Evolutionary conservation across 805 yeast genomes (phyloP).

Genomic region (Lipomyces yamanashiensis): DNA sequence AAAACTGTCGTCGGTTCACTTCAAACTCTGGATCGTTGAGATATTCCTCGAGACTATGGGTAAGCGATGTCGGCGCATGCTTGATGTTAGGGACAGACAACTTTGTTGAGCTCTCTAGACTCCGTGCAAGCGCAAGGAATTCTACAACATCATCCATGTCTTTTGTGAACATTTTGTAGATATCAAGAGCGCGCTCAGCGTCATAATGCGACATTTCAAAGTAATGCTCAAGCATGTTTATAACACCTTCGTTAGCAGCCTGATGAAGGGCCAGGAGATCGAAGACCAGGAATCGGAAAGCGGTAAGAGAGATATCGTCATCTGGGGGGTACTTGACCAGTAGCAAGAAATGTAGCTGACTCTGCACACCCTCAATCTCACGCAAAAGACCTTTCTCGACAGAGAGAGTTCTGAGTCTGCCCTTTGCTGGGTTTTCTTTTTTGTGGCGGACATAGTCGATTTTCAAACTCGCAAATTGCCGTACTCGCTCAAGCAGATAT

Average conservation of each 20-base stretch:
- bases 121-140: constrained; percentile 87
- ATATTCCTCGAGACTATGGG: constrained; percentile 85
- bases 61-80: constrained; percentile 95
- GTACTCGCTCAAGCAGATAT: constrained; percentile 70
- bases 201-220: constrained; percentile 88
- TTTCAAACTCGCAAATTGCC: constrained; percentile 65
- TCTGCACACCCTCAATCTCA: constrained; percentile 83
- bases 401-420: constrained; percentile 62
- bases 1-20: constrained; percentile 72
- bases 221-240: constrained; percentile 88
- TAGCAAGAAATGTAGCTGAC: constrained; percentile 75
- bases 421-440: constrained; percentile 45
- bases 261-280: constrained; percentile 87
- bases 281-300: constrained; percentile 86
- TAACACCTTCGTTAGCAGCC: constrained; percentile 92
- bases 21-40: constrained; percentile 86
- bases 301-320: constrained; percentile 83
- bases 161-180: constrained; percentile 83
- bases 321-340: constrained; percentile 75
- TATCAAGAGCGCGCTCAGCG: constrained; percentile 82
- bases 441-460: constrained; percentile 75
- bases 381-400: constrained; percentile 81
- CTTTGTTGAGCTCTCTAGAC: constrained; percentile 82
- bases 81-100: constrained; percentile 92
- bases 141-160: constrained; percentile 86